phyloP scores from a whole-genome alignment of 495 filamentous ascomycete genomes.

The Aspergillus asperescens region DNA sequence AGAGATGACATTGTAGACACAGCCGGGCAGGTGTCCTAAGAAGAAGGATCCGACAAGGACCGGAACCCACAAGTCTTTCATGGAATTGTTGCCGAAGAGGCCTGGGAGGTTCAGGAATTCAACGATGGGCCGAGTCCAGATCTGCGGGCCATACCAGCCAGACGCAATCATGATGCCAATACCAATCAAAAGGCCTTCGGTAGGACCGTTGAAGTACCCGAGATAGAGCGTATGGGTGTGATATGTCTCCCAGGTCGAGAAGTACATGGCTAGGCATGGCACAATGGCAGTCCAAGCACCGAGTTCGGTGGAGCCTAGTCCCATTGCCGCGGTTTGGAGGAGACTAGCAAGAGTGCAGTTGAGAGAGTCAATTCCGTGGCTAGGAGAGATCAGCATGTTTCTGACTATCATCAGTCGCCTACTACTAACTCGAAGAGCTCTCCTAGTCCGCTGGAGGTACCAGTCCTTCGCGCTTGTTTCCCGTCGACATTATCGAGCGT shows the following conservation, averaged over 20 bases:
- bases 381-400: constrained; percentile 35
- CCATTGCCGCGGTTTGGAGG: constrained; percentile 86
- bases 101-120: constrained; percentile 55
- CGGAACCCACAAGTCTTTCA: constrained; percentile 84
- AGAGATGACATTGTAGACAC: constrained; percentile 72
- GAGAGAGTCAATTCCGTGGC: constrained; percentile 93
- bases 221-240: constrained; percentile 97
- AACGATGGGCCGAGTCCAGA: constrained; percentile 74
- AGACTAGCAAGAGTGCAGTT: constrained; percentile 93
- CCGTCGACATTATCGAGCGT: constrained; percentile 99
- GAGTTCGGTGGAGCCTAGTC: constrained; percentile 69
- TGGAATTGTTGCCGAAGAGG: constrained; percentile 58
- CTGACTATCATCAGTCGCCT: constrained; percentile 1
- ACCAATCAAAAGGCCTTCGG: constrained; percentile 88
- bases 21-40: constrained; percentile 72
- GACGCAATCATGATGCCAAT: constrained; percentile 79
- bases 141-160: constrained; percentile 78
- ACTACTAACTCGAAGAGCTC: constrained; percentile 83
- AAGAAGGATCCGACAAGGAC: constrained; percentile 69
- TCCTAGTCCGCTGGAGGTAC: constrained; percentile 88
- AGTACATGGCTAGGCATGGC: constrained; percentile 96
- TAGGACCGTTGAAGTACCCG: constrained; percentile 95
- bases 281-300: constrained; percentile 88
- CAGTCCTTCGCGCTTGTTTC: constrained; percentile 92
- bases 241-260: constrained; percentile 99